Evolutionary conservation across 2,329 filamentous ascomycete species (phyloP).

Genomic region (Cladosporium halotolerans): DNA sequence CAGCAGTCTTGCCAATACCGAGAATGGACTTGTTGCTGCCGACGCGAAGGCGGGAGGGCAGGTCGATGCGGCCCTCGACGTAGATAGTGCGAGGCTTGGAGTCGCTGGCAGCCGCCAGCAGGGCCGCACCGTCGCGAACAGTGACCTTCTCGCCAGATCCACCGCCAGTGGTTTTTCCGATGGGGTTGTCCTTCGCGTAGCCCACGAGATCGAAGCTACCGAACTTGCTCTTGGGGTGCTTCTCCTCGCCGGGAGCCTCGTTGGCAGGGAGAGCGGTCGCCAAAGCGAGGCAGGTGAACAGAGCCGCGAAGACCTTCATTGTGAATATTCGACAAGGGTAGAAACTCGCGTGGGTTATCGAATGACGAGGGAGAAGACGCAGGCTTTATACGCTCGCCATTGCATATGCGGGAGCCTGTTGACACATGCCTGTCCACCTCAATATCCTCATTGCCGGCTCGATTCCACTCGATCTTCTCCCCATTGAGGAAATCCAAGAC

Average conservation of each 20-base stretch:
- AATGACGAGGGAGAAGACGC: too few relatives aligned
- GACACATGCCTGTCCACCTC: not conserved
- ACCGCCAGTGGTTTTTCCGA: slow-evolving; percentile 34
- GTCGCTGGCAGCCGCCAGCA: slow-evolving; percentile 41
- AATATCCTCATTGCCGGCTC: not conserved
- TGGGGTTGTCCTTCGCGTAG: slow-evolving; percentile 21
- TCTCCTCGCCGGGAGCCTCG: slow-evolving; percentile 8
- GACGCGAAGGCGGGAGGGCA: slow-evolving; percentile 38
- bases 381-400: too few relatives aligned
- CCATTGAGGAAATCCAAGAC: not conserved
- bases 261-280: slow-evolving; percentile 2
- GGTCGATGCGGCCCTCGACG: slow-evolving; percentile 38
- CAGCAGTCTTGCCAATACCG: slow-evolving; percentile 32
- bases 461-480: not conserved
- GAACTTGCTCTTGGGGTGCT: slow-evolving; percentile 11
- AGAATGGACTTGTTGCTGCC: slow-evolving; percentile 43
- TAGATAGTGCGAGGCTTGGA: slow-evolving; percentile 39
- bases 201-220: slow-evolving; percentile 13
- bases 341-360: too few relatives aligned
- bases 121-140: slow-evolving; percentile 32
- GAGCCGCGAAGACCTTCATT: slow-evolving; percentile 13
- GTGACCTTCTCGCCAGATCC: slow-evolving; percentile 31
- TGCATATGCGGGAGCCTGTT: not conserved
- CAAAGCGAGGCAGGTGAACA: slow-evolving; percentile 12
- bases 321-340: not conserved